Evolutionary conservation across 2,329 filamentous ascomycete species (phyloP).

Genomic region (Pyrenochaeta sp.): DNA sequence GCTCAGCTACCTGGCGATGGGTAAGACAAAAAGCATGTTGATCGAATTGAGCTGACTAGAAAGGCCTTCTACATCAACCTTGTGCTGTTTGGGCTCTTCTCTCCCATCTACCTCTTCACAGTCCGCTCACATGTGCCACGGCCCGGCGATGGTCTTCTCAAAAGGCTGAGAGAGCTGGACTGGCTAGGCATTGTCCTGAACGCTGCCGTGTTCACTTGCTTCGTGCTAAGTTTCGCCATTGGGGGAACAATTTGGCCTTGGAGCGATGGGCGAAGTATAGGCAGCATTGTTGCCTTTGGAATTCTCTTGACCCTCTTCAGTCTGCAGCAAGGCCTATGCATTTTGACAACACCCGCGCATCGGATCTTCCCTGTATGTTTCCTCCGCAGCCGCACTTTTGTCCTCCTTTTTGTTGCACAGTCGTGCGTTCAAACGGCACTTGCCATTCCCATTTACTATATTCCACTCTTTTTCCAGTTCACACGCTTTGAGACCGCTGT

Average conservation of each 20-base stretch:
- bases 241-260: slow-evolving; percentile 60
- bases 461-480: slow-evolving; percentile 41
- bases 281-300: slow-evolving; percentile 55
- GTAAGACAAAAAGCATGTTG: slow-evolving; percentile 5
- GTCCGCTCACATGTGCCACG: slow-evolving; percentile 10
- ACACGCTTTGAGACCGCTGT: slow-evolving; percentile 21
- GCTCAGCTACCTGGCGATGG: slow-evolving; percentile 40
- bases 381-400: slow-evolving; percentile 30
- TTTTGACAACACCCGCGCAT: slow-evolving; percentile 54
- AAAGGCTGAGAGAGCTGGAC: slow-evolving; percentile 18
- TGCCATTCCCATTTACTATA: slow-evolving; percentile 37
- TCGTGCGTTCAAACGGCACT: slow-evolving; percentile 44
- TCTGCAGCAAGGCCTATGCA: slow-evolving; percentile 54
- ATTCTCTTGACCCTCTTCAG: slow-evolving; percentile 53
- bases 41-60: neutral
- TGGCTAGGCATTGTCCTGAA: slow-evolving; percentile 55
- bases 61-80: slow-evolving; percentile 64
- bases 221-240: slow-evolving; percentile 61
- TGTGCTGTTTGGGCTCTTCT: slow-evolving; percentile 52
- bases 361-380: slow-evolving; percentile 62
- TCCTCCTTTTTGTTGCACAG: slow-evolving; percentile 13
- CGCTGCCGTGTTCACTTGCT: slow-evolving; percentile 49
- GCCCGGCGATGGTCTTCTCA: neutral
- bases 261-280: slow-evolving; percentile 54
- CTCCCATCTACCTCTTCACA: slow-evolving; percentile 39